Conservation (phyloP, 2,329 filamentous ascomycete species). For the Chaetomiaceae sp. region DNA sequence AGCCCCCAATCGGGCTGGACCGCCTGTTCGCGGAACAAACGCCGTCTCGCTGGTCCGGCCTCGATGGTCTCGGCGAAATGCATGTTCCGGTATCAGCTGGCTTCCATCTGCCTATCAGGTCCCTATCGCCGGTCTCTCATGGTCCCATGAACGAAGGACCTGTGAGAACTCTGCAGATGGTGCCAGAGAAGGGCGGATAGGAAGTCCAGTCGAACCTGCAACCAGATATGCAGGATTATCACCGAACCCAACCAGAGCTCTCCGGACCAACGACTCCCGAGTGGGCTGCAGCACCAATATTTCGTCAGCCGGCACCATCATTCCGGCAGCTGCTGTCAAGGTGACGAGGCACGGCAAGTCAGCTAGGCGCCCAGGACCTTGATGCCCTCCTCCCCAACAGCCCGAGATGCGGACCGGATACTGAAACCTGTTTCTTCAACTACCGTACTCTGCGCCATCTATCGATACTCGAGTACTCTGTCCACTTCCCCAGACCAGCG, state of each 20-base stretch:
- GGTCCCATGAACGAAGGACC: not conserved
- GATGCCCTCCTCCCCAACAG: too few species aligned
- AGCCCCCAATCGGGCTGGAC: not conserved
- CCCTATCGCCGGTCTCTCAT: slow-evolving; percentile 9
- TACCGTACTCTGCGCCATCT: not conserved
- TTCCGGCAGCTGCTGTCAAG: not conserved
- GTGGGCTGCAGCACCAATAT: not conserved
- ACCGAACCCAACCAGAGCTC: not conserved
- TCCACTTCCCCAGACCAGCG: slow-evolving; percentile 5
- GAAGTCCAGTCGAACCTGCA: not conserved
- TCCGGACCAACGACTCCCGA: not conserved
- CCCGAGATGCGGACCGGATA: too few species aligned
- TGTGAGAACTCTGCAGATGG: not conserved
- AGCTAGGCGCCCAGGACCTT: not conserved
- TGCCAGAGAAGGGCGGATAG: not conserved
- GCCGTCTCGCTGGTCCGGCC: not conserved
- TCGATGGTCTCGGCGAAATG: not conserved
- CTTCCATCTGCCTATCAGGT: not conserved
- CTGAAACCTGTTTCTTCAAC: not conserved
- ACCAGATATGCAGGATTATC: slow-evolving; percentile 1
- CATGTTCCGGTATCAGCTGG: slow-evolving; percentile 3
- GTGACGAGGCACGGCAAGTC: too few species aligned
- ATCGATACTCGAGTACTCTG: not conserved
- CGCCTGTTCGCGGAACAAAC: not conserved
- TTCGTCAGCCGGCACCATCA: not conserved